phyloP scores from a whole-genome alignment of 768 basidiomycete genomes.

The Suillus subaureus region DNA sequence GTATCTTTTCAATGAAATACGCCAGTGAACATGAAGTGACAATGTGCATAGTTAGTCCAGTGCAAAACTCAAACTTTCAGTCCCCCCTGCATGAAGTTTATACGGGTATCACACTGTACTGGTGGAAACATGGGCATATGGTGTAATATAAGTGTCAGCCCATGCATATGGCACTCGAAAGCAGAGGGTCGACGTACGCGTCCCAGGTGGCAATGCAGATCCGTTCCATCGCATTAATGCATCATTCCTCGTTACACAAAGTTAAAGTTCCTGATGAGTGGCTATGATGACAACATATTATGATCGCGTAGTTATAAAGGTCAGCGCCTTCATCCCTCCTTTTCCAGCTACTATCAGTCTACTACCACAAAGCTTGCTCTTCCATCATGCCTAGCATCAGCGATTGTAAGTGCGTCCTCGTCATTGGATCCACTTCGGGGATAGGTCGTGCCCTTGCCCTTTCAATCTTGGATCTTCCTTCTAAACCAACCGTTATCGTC shows the following conservation, averaged over 20 bases:
- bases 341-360: background rate
- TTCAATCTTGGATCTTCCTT: constrained; percentile 47
- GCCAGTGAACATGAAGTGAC: background rate
- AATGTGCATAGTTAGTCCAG: background rate
- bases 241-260: background rate
- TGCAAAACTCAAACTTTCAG: background rate
- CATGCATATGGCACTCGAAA: background rate
- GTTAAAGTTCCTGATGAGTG: background rate
- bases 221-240: background rate
- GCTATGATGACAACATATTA: background rate
- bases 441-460: constrained; percentile 60
- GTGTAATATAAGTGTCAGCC: background rate
- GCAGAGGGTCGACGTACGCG: background rate
- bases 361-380: background rate
- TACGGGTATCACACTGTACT: background rate
- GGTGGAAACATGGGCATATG: background rate
- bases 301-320: constrained; percentile 1
- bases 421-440: constrained; percentile 59
- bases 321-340: background rate
- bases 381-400: constrained; percentile 39
- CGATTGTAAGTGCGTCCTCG: constrained; percentile 51
- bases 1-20: background rate
- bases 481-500: constrained; percentile 51
- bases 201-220: background rate
- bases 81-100: background rate